Evolutionary conservation across 345 rosid species (phyloP).

Genomic region (Euphorbia peplus): DNA sequence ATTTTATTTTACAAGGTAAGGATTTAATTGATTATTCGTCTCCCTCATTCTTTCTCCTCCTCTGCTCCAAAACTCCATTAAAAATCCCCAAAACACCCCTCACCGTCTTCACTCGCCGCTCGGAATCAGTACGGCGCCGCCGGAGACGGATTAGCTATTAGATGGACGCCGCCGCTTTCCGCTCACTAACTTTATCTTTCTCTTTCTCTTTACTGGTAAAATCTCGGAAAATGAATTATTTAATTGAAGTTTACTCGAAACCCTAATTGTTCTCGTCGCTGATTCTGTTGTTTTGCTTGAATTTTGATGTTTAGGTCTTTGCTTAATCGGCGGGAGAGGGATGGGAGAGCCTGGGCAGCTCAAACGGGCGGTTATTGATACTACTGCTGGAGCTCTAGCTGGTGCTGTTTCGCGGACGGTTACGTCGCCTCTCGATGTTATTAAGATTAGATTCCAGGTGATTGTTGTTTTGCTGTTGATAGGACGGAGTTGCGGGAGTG

Average conservation of each 20-base stretch:
- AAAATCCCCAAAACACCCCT: neutral
- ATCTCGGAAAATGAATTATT: neutral
- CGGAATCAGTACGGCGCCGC: neutral
- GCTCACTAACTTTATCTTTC: neutral
- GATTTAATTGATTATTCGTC: neutral
- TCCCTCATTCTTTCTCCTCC: neutral
- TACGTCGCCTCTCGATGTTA: slow-evolving; percentile 97
- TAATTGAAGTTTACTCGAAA: neutral
- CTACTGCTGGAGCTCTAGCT: slow-evolving; percentile 71
- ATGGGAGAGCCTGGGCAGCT: slow-evolving; percentile 72
- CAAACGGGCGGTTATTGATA: slow-evolving; percentile 62
- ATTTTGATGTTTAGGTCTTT: slow-evolving; percentile 3
- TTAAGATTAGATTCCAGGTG: slow-evolving; percentile 97
- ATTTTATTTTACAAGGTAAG: neutral
- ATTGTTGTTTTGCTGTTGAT: neutral
- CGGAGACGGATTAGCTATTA: neutral
- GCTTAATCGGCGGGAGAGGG: neutral
- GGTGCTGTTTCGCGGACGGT: slow-evolving; percentile 84
- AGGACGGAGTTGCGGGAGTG: neutral
- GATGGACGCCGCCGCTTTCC: slow-evolving; percentile 22
- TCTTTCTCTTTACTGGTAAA: slow-evolving; percentile 15
- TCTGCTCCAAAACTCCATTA: too few species aligned
- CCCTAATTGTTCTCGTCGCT: slow-evolving; percentile 11
- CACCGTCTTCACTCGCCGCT: neutral
- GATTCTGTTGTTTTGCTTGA: neutral